Evolutionary conservation across 352 stramenopile genomes (phyloP), one percentile per base, ranked within the genome.

Genomic region (Pythium phragmiticola): DNA sequence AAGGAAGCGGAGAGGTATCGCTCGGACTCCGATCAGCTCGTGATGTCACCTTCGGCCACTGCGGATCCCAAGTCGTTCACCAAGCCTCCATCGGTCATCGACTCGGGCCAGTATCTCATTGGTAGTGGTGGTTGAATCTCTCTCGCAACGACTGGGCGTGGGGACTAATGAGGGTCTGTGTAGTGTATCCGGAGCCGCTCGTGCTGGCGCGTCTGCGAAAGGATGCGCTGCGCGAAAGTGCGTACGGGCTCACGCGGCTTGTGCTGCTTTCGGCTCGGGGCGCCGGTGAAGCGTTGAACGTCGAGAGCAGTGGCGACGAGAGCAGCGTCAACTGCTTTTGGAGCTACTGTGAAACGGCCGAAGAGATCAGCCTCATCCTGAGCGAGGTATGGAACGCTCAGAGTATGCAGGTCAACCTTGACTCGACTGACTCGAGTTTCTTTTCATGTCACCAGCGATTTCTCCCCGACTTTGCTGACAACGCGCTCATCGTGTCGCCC

Each of bases 301-400:
- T 7, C 17, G 4, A 19, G 34, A 17, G 37, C 28, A 23, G 33
- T n/a, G n/a, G 23, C 14, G n/a, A 16, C 55, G 42, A 50, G 12
- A 26, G 33, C 7, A 45, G 1, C n/a, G 42, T 37, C 36, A 63
- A 36, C 63, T 88, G 77, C 13, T 95, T 93, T 55, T 95, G 86
- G 86, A 88, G 84, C 68, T 95, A 90, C 63, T 91, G 82, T 55
- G 86, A 95, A 65, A 93, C 86, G 4, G 77, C 82, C 9, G 86
- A 95, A 50, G 84, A 95, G 66, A 84, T 92, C 56, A 92, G 82
- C 57, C 60, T 95, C 41, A 90, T 95, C 49, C 74, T 92, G 65
- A 78, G 87, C 21, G 79, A 92, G 65, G 74, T 82, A 63, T 19
- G 36, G 26, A 43, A 42, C 14, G 37, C 37, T 17, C 2, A 17